Evolutionary conservation across 768 basidiomycete species (phyloP).

Genomic region (Russula dissimulans): DNA sequence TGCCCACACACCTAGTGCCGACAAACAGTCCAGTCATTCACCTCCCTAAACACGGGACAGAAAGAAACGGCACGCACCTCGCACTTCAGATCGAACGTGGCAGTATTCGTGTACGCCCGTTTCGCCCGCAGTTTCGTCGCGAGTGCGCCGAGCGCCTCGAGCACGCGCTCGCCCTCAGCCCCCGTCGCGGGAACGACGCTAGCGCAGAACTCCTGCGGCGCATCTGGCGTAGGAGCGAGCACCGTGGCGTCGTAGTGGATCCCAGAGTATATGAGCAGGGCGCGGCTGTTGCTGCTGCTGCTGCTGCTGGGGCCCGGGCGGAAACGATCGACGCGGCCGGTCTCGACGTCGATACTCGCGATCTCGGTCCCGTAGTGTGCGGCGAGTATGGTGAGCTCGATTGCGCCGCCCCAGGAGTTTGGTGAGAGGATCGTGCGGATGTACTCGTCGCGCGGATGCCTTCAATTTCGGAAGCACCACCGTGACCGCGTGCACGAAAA

Average conservation of each 20-base stretch:
- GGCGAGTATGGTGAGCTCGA: conserved; percentile 82
- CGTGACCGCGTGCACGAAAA: too few relatives aligned
- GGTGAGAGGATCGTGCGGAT: conserved; percentile 73
- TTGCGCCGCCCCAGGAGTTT: conserved; percentile 90
- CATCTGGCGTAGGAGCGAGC: conserved; percentile 65
- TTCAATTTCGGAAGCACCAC: conserved; percentile 22
- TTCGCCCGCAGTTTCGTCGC: conserved; percentile 63
- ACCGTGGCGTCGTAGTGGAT: conserved; percentile 95
- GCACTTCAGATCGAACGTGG: conserved; percentile 86
- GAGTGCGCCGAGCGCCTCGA: conserved; percentile 60
- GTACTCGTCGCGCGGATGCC: conserved; percentile 56
- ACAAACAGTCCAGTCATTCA: conserved; percentile 2
- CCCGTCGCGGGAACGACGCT: conserved; percentile 55
- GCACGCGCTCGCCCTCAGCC: conserved; percentile 40
- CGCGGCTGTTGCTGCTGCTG: conserved; percentile 26
- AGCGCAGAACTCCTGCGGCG: conserved; percentile 83
- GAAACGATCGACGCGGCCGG: conserved; percentile 82
- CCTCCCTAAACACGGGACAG: neutral
- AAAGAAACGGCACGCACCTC: conserved; percentile 40
- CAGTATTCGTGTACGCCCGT: conserved; percentile 84
- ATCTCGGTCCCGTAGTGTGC: conserved; percentile 80
- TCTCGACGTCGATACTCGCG: conserved; percentile 84
- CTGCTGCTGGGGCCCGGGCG: conserved; percentile 27
- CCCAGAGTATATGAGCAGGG: conserved; percentile 85
- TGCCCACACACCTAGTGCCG: conserved; percentile 59